phyloP scores from a whole-genome alignment of 2,329 filamentous ascomycete genomes.

The Ascomycota sp. region DNA sequence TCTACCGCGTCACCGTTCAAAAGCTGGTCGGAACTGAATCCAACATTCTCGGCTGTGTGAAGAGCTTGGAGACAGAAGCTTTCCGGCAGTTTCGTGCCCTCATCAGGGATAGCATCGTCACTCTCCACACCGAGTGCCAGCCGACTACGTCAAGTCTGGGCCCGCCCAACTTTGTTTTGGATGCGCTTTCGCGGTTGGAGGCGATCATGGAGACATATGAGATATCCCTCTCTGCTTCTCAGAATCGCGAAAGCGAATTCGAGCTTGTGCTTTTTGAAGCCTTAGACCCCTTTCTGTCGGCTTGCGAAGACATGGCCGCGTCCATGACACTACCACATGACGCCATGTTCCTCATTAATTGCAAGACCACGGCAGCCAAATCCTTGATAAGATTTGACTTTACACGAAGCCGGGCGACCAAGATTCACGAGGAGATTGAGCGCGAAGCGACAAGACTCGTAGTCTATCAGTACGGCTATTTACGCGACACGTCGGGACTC shows the following conservation, averaged over 20 bases:
- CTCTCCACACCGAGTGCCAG: conserved; percentile 52
- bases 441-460: conserved; percentile 36
- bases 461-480: conserved; percentile 49
- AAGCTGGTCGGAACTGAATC: conserved; percentile 56
- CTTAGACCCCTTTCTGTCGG: conserved; percentile 66
- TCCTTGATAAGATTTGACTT: conserved; percentile 43
- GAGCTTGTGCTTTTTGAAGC: conserved; percentile 56
- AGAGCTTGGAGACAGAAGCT: conserved; percentile 52
- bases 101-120: conserved; percentile 60
- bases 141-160: conserved; percentile 51
- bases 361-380: conserved; percentile 35
- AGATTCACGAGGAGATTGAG: conserved; percentile 36
- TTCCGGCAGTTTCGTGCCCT: conserved; percentile 65
- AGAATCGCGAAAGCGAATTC: conserved; percentile 47
- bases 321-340: conserved; percentile 36
- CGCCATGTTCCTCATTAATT: conserved; percentile 57
- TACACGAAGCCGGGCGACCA: conserved; percentile 30
- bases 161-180: conserved; percentile 60
- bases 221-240: conserved; percentile 45
- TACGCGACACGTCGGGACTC: conserved; percentile 58
- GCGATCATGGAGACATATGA: conserved; percentile 75
- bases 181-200: conserved; percentile 58
- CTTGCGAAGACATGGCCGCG: conserved; percentile 49
- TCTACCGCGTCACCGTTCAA: conserved; percentile 72
- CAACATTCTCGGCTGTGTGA: conserved; percentile 47